Base-by-base conservation (phyloP, 371 early-diverging fungal species). In the Mucor circinelloides region DNA sequence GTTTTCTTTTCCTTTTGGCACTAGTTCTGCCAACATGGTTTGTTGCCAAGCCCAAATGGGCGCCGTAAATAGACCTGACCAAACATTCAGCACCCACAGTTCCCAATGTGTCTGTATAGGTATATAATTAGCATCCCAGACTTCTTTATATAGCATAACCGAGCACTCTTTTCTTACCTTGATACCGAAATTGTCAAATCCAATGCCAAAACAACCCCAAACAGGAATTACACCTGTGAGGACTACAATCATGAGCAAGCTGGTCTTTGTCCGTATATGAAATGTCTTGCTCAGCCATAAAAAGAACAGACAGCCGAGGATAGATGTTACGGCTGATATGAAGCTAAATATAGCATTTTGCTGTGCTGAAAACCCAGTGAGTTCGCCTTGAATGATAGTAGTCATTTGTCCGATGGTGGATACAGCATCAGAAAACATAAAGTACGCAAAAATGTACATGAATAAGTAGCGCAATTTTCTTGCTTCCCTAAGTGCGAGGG, bases 1-100 rank as follows among this genome's bases (percentile, higher is more conserved):
- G 27, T 81, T 77, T 68, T 86, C 87, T 59, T 74, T 71, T 6
- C 88, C 87, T 6, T 60, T 69, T 2, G 89, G 89, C 12, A 79
- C 66, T 25, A 88, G 62, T 63, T 88, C 87, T 25, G 84, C 79
- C 63, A 65, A 40, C 34, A 74, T 58, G 2, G 68, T 66, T 25
- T 64, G 58, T 48, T 70, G 73, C 76, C 76, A 87, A 74, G 67
- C 85, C 71, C 78, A 81, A 30, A 83, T 73, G 13, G 82, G 76
- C 3, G 82, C 84, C 23, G 78, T 73, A 62, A 80, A 72, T 21
- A 83, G 21, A 8, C 84, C 84, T 56, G 69, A 74, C 79, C 80
- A 82, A 0, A 76, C 71, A 58, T 76, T 70, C 40, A 79, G 69
- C 12, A 76, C 64, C 77, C 82, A 84, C 25, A 81, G 42, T 65